A percentile compares a stretch with the other conserved stretches of the same genome.
Evolutionary conservation across 2,329 filamentous ascomycete species (phyloP).

Genomic region (Aureobasidium melanogenum): DNA sequence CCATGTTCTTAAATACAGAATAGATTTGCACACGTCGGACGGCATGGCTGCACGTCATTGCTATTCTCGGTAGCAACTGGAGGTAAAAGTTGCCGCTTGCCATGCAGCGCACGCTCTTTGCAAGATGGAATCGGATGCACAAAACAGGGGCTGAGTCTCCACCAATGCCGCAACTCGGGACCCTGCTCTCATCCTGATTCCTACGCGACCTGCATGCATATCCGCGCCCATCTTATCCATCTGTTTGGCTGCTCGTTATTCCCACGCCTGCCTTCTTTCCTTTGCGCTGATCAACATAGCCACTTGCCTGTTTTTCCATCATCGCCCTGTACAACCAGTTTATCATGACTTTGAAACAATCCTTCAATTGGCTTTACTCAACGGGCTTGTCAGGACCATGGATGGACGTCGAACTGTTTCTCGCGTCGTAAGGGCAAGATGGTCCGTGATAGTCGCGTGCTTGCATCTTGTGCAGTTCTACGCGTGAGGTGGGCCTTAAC

Average conservation of each 20-base stretch:
- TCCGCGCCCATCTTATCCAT: not conserved
- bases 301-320: not conserved
- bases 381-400: not conserved
- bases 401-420: not conserved
- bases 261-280: not conserved
- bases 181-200: not conserved
- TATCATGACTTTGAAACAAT: not conserved
- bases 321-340: not conserved
- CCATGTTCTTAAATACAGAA: not conserved
- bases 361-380: not conserved
- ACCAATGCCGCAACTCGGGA: not conserved
- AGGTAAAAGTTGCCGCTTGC: not conserved
- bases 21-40: not conserved
- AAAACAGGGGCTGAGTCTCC: conserved; percentile 4
- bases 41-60: conserved; percentile 6
- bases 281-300: not conserved
- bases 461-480: conserved; percentile 5
- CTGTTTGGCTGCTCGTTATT: not conserved
- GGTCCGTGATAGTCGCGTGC: conserved; percentile 6
- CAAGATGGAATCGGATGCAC: not conserved
- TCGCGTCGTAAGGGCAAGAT: not conserved
- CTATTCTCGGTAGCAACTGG: conserved; percentile 7
- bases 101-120: not conserved
- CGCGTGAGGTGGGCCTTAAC: not conserved
- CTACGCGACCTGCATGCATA: conserved; percentile 1